These are phyloP conservation scores for Leccinum disarticulatum DNA, from an alignment of 768 basidiomycete species.

Conservation along the genomic window DNA sequence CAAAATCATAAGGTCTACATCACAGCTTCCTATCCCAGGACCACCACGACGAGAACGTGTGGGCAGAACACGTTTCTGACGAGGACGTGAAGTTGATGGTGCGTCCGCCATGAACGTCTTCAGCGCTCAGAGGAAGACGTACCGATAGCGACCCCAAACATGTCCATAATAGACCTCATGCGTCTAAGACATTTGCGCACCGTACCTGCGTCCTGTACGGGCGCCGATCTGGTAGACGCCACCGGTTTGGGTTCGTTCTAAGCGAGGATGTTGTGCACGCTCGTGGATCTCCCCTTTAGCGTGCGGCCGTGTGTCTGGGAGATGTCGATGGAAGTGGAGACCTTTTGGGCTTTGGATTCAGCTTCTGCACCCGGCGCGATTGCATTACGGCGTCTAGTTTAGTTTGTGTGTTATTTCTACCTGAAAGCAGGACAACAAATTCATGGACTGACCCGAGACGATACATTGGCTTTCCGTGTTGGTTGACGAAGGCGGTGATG, in stretches of 20 bases:
- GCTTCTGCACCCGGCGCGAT: slow-evolving; percentile 60
- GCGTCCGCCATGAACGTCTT: slow-evolving; percentile 34
- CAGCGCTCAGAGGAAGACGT: slow-evolving; percentile 28
- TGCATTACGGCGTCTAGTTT: slow-evolving; percentile 57
- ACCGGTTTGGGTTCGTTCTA: slow-evolving; percentile 50
- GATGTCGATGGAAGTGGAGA: slow-evolving; percentile 31
- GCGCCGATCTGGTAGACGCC: slow-evolving; percentile 21
- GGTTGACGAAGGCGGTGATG: slow-evolving; percentile 78
- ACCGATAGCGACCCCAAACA: slow-evolving; percentile 30
- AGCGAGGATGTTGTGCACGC: slow-evolving; percentile 57
- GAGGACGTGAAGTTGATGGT: slow-evolving; percentile 38
- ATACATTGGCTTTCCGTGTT: slow-evolving; percentile 78
- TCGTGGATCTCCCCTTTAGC: slow-evolving; percentile 58
- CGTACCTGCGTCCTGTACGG: slow-evolving; percentile 44
- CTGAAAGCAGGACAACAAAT: neutral
- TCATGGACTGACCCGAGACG: slow-evolving; percentile 65
- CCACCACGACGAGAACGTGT: slow-evolving; percentile 79
- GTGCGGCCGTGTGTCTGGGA: slow-evolving; percentile 38
- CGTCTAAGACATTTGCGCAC: slow-evolving; percentile 61
- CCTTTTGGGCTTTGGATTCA: slow-evolving; percentile 39
- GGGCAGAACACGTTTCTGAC: slow-evolving; percentile 79
- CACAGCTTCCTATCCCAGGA: slow-evolving; percentile 75
- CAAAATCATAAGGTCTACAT: slow-evolving; percentile 80
- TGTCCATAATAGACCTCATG: slow-evolving; percentile 72
- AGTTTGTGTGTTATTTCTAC: slow-evolving; percentile 11